These are phyloP conservation scores for Camellia oleifera DNA, from an alignment of 179 eudicot genomes.

Conservation along the genomic window DNA sequence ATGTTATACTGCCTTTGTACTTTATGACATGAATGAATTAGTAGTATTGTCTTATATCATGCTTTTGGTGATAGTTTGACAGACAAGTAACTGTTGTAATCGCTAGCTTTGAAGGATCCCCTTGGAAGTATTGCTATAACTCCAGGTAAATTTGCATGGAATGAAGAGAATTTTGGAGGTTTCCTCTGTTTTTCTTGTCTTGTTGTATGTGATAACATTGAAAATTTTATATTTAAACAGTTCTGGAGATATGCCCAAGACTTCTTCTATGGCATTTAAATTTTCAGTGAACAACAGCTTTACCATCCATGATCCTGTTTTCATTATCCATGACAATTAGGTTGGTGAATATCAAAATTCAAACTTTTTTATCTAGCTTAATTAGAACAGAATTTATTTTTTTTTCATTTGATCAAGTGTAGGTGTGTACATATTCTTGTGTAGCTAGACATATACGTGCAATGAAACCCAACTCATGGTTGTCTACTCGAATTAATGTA, in stretches of 20 bases:
- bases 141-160: slow-evolving; percentile 47
- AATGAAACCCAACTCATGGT: too few relatives aligned
- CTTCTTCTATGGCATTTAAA: slow-evolving; percentile 58
- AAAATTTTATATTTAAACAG: slow-evolving; percentile 31
- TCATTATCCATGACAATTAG: slow-evolving; percentile 47
- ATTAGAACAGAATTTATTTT: too few relatives aligned
- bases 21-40: slow-evolving; percentile 6
- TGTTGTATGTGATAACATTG: slow-evolving; percentile 8
- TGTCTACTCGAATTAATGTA: too few relatives aligned
- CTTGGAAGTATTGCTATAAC: slow-evolving; percentile 81
- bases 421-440: too few relatives aligned
- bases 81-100: slow-evolving; percentile 63
- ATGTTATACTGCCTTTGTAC: slow-evolving; percentile 15
- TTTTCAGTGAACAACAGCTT: slow-evolving; percentile 63
- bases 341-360: slow-evolving; percentile 35
- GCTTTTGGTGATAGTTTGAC: slow-evolving; percentile 57
- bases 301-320: slow-evolving; percentile 54
- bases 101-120: slow-evolving; percentile 51
- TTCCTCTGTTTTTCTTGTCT: neutral
- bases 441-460: too few relatives aligned
- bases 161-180: neutral
- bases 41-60: slow-evolving; percentile 16
- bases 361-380: neutral
- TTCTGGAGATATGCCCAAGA: slow-evolving; percentile 37
- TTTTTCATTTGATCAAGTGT: too few relatives aligned